phyloP scores from a whole-genome alignment of 2,329 filamentous ascomycete species.

The Xylariaceae sp. region DNA sequence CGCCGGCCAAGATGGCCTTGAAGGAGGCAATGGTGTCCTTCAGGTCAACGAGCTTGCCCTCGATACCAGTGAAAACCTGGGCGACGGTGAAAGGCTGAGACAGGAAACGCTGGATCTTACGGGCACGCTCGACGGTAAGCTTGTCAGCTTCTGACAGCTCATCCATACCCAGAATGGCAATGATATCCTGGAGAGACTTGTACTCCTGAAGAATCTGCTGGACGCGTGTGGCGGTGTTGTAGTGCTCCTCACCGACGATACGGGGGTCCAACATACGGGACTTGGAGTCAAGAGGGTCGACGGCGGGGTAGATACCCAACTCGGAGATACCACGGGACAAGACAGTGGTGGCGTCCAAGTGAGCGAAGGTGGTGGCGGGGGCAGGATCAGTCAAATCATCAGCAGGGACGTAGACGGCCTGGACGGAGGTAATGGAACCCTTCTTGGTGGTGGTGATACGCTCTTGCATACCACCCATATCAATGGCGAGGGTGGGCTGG shows the following conservation, averaged over 20 bases:
- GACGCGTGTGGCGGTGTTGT: slow-evolving; percentile 87
- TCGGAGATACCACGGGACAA: slow-evolving; percentile 99
- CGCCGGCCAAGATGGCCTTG: slow-evolving; percentile 93
- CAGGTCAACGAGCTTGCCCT: slow-evolving; percentile 94
- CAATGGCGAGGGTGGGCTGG: slow-evolving; percentile 96
- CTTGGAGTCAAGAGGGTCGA: slow-evolving; percentile 99
- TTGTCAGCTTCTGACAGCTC: slow-evolving; percentile 99
- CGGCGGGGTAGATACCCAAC: slow-evolving; percentile 99
- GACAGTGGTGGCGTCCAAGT: slow-evolving; percentile 99
- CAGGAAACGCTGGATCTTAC: slow-evolving; percentile 99
- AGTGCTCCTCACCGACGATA: slow-evolving; percentile 97
- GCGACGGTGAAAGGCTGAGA: slow-evolving; percentile 95
- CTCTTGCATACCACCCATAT: slow-evolving; percentile 99
- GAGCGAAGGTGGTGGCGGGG: slow-evolving; percentile 98
- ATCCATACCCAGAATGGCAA: slow-evolving; percentile 99
- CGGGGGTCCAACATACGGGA: slow-evolving; percentile 99
- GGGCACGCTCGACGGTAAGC: slow-evolving; percentile 99
- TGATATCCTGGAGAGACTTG: slow-evolving; percentile 99
- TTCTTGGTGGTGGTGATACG: slow-evolving; percentile 99
- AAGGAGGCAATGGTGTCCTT: slow-evolving; percentile 98
- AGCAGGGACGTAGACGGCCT: slow-evolving; percentile 99
- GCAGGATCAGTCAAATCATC: slow-evolving; percentile 99
- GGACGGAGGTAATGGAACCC: slow-evolving; percentile 99
- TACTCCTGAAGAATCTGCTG: slow-evolving; percentile 99
- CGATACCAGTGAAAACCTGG: slow-evolving; percentile 83